Conservation (phyloP, 1,284 basidiomycete species). For the Malassezia japonica region DNA sequence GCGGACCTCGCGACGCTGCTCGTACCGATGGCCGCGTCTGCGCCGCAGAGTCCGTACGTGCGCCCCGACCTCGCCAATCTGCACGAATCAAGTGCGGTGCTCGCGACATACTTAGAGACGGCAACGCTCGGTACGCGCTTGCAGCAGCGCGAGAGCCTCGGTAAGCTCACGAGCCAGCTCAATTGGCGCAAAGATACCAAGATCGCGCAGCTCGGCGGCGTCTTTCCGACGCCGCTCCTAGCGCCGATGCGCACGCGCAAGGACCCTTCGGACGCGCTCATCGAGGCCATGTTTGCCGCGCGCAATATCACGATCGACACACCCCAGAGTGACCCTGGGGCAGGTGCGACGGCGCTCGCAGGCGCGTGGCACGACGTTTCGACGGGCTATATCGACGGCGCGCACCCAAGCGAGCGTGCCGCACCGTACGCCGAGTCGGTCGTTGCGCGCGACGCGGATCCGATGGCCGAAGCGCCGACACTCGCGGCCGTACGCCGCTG, state of each 20-base stretch:
- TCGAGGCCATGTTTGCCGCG: conserved; percentile 34
- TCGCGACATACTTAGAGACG: conserved; percentile 36
- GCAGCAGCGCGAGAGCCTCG: conserved; percentile 23
- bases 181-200: conserved; percentile 42
- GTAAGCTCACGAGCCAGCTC: conserved; percentile 24
- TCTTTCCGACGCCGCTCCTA: conserved; percentile 31
- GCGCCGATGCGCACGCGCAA: conserved; percentile 2
- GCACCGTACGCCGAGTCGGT: conserved; percentile 9
- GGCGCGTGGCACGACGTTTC: conserved; percentile 9
- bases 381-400: not conserved
- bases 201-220: conserved; percentile 34
- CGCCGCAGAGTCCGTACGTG: not conserved
- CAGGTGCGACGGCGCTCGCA: conserved; percentile 1
- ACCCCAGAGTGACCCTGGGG: not conserved
- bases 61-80: conserved; percentile 20
- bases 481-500: not conserved
- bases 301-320: conserved; percentile 4
- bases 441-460: conserved; percentile 12
- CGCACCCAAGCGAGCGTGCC: not conserved
- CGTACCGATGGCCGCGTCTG: conserved; percentile 17
- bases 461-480: conserved; percentile 6
- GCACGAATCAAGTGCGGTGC: conserved; percentile 29
- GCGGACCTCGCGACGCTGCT: conserved; percentile 25
- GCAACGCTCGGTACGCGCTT: conserved; percentile 30
- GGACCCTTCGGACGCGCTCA: conserved; percentile 19